Base-by-base conservation (phyloP, 2,329 filamentous ascomycete genomes). In the Parascedosporium putredinis region DNA sequence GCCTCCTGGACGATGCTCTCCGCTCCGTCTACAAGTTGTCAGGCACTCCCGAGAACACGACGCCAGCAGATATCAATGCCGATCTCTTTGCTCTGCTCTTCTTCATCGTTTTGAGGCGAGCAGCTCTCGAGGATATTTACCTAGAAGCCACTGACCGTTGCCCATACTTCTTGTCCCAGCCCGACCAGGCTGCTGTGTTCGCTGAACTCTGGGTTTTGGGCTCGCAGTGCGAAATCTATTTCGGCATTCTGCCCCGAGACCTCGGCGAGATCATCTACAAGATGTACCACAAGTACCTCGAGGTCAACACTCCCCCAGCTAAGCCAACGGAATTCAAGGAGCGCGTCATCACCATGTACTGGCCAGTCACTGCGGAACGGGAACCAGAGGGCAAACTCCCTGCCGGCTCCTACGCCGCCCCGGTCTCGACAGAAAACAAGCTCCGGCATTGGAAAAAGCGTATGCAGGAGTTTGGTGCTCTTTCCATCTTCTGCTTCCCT, bases 151-250 rank as follows among this genome's bases (percentile, higher is more conserved):
- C 75, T 0, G 79, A 83, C 56, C 68, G 78, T 6, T 81, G 80
- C 55, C 79, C 78, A 0, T 64, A 81, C 8, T 79, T 80, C 60
- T 76, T 80, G 49, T 69, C 73, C 18, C 78, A 80, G 50, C 67
- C 77, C 2, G 79, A 83, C 51, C 79, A 83, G 59, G 78, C 79
- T 12, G 79, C 78, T 27, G 77, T 77, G 5, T 83, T 83, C 56
- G 74, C 79, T 1, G 79, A 83, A 58, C 72, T 80, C 0, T 83
- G 80, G 61, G 79, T 78, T 0, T 65, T 82, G 2, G 79, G 79
- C 1, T 82, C 79, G 3, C 74, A 78, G 49, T 83, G 79, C 56
- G 77, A 81, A 52, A 69, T 74, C 1, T 83, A 81, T 57, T 80
- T 83, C 51, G 78, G 78, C 52, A 70, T 82, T 45, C 58, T 65